phyloP scores from a whole-genome alignment of 2,329 filamentous ascomycete genomes.

The Aspergillus costaricaensis region DNA sequence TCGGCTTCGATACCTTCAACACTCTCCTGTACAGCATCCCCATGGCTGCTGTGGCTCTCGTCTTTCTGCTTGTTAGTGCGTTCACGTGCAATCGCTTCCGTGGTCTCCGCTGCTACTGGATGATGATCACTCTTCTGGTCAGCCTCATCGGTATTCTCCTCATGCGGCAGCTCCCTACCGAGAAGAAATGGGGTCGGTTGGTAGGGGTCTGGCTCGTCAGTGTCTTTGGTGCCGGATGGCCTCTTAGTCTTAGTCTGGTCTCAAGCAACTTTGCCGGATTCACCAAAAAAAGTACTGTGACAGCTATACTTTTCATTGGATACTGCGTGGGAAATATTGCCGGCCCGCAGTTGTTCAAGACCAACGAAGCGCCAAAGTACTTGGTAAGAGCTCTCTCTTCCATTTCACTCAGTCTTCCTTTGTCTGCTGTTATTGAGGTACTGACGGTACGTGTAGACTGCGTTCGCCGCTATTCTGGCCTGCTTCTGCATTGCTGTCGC shows the following conservation, averaged over 20 bases:
- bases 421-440: too few relatives aligned
- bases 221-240: conserved; percentile 33
- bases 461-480: conserved; percentile 8
- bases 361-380: conserved; percentile 8
- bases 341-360: conserved; percentile 23
- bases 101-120: conserved; percentile 14
- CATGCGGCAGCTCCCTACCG: conserved; percentile 24
- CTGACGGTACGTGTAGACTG: neutral
- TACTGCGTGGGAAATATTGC: conserved; percentile 34
- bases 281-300: conserved; percentile 32
- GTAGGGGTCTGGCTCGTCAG: conserved; percentile 29
- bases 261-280: conserved; percentile 35
- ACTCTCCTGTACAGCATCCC: conserved; percentile 20
- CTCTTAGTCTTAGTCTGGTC: conserved; percentile 31
- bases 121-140: conserved; percentile 1
- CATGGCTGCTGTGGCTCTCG: conserved; percentile 14
- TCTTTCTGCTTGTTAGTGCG: conserved; percentile 10
- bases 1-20: conserved; percentile 23
- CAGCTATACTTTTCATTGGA: conserved; percentile 51
- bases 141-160: conserved; percentile 27
- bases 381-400: neutral
- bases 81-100: conserved; percentile 9
- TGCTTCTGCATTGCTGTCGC: conserved; percentile 10
- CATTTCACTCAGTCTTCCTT: neutral
- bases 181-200: conserved; percentile 26